Percentiles rank a stretch among this genome's conserved stretches.
These are phyloP conservation scores for Entophlyctis luteolus DNA, from an alignment of 192 early-diverging fungal genomes.

Conservation along the genomic window DNA sequence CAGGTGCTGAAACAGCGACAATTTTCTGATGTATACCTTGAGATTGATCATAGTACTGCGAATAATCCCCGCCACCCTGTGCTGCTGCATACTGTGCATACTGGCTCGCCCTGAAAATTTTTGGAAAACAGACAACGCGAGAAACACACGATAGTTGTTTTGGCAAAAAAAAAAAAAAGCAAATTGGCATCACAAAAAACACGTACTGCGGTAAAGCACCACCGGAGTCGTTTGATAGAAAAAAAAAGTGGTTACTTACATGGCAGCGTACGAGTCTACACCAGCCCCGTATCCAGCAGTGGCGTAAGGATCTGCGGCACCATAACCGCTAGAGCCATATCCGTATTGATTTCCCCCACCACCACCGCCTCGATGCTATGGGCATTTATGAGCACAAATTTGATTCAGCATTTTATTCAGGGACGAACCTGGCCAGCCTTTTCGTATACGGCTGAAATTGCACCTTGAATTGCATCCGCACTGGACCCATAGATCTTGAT, in stretches of 20 bases:
- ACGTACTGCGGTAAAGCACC: too few species aligned
- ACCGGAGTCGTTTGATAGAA: neutral
- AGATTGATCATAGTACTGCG: neutral
- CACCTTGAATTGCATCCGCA: neutral
- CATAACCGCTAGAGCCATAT: neutral
- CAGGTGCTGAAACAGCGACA: neutral
- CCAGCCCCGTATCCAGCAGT: neutral
- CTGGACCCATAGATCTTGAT: constrained; percentile 30
- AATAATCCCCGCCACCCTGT: neutral
- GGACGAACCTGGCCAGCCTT: neutral
- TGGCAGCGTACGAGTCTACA: neutral
- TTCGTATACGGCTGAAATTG: constrained; percentile 7
- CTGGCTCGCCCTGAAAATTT: constrained; percentile 4
- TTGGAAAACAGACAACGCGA: neutral
- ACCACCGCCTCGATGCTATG: neutral
- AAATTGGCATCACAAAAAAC: neutral
- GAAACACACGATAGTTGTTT: neutral
- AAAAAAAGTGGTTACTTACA: neutral
- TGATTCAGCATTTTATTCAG: neutral
- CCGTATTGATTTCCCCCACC: neutral
- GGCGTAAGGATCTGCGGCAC: neutral
- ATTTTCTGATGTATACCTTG: neutral
- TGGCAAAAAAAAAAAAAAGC: neutral
- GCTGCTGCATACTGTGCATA: neutral
- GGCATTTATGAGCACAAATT: neutral